These are phyloP conservation scores for Ogataea nakhonphanomensis DNA, from an alignment of 805 yeast species.

Conservation along the genomic window DNA sequence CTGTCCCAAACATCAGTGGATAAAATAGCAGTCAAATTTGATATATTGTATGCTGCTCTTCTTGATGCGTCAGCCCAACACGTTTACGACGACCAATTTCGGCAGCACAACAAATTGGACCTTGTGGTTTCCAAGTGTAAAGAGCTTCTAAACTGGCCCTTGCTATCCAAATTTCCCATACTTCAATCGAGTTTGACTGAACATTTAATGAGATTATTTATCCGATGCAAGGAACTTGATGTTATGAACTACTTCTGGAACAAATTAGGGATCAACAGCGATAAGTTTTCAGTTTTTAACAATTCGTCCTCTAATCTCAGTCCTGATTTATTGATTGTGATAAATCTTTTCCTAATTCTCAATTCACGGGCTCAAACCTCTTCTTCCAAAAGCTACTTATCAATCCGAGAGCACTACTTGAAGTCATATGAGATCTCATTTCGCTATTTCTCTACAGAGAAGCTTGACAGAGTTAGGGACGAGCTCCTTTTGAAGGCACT, in stretches of 20 bases:
- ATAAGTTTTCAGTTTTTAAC: conserved; percentile 8
- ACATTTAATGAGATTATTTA: conserved; percentile 24
- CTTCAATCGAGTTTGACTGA: conserved; percentile 28
- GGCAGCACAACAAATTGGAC: conserved; percentile 18
- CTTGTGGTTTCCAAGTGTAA: conserved; percentile 20
- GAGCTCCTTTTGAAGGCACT: conserved; percentile 9
- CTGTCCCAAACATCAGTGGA: conserved; percentile 20
- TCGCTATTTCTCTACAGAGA: conserved; percentile 10
- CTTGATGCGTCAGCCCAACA: conserved; percentile 21
- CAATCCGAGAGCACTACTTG: neutral
- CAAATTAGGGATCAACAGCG: conserved; percentile 19
- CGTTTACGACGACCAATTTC: conserved; percentile 18
- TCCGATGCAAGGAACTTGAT: conserved; percentile 15
- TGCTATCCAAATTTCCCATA: conserved; percentile 22
- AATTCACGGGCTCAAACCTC: conserved; percentile 8
- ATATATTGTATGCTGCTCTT: conserved; percentile 27
- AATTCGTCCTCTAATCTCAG: conserved; percentile 10
- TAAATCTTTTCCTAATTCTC: conserved; percentile 18
- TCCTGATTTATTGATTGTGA: conserved; percentile 21
- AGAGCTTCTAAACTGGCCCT: conserved; percentile 30
- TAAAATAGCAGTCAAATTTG: conserved; percentile 21
- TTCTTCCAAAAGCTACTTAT: no score
- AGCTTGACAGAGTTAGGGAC: conserved; percentile 14
- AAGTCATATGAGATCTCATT: conserved; percentile 13
- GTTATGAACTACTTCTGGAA: conserved; percentile 22